phyloP scores from a whole-genome alignment of 2,329 filamentous ascomycete genomes.

The Aspergillus pseudoglaucus region DNA sequence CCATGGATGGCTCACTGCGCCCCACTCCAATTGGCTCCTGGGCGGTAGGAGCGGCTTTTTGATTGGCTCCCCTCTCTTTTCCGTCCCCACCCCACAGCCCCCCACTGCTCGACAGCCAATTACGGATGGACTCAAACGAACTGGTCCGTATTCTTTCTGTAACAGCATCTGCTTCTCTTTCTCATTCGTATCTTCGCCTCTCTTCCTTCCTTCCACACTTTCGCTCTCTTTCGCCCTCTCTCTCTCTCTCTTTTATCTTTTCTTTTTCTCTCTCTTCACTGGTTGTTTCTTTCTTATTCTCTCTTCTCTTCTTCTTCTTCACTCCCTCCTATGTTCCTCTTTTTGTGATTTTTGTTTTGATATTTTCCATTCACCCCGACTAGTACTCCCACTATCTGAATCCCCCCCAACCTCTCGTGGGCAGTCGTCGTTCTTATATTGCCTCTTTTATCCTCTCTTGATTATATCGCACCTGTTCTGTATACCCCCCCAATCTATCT shows the following conservation, averaged over 20 bases:
- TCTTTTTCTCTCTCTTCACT: constrained; percentile 11
- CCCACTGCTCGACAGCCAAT: neutral
- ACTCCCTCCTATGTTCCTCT: constrained; percentile 6
- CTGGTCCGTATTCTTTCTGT: constrained; percentile 2
- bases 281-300: constrained; percentile 7
- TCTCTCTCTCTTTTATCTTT: constrained; percentile 7
- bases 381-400: too few relatives aligned
- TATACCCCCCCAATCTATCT: neutral
- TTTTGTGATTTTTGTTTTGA: constrained; percentile 7
- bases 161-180: constrained; percentile 5
- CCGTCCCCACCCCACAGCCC: neutral
- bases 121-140: neutral
- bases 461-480: neutral
- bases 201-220: constrained; percentile 6
- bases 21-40: neutral
- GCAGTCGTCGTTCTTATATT: constrained; percentile 23
- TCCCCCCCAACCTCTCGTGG: constrained; percentile 10
- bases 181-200: neutral
- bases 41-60: neutral
- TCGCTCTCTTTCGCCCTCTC: constrained; percentile 7
- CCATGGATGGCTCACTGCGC: neutral
- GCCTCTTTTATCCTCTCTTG: constrained; percentile 7
- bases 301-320: constrained; percentile 8
- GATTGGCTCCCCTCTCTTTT: too few relatives aligned
- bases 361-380: constrained; percentile 2